A percentile compares a stretch with the other conserved stretches of the same genome.
phyloP scores from a whole-genome alignment of 75 land plant species.

The Picea sitchensis region DNA sequence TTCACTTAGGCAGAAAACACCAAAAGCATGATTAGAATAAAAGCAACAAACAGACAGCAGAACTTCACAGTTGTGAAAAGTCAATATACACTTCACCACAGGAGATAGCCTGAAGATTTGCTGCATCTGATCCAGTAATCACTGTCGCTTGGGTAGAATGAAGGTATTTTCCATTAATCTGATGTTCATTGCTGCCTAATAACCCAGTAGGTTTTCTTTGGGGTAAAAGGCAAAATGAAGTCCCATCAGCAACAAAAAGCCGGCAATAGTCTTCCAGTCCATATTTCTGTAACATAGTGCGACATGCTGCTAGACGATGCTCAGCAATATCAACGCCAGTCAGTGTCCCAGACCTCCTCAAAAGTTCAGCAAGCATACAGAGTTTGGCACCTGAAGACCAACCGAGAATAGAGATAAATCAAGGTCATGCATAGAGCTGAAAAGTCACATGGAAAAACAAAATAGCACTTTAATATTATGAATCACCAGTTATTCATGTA shows the following conservation, averaged over 20 bases:
- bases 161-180: background rate
- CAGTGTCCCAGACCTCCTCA: slow-evolving; percentile 71
- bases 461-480: too few relatives aligned
- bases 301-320: slow-evolving; percentile 89
- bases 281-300: slow-evolving; percentile 91
- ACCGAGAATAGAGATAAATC: too few relatives aligned
- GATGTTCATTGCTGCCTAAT: background rate
- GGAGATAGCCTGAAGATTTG: background rate
- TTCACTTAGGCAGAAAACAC: background rate
- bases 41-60: background rate
- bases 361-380: slow-evolving; percentile 81
- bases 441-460: too few relatives aligned
- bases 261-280: slow-evolving; percentile 68
- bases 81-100: background rate
- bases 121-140: background rate
- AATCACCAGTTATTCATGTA: too few relatives aligned
- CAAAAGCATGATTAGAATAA: background rate
- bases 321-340: slow-evolving; percentile 94
- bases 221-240: slow-evolving; percentile 73
- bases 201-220: slow-evolving; percentile 14
- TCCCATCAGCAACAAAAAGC: slow-evolving; percentile 96
- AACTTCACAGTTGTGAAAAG: background rate
- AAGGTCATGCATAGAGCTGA: too few relatives aligned
- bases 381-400: slow-evolving; percentile 78
- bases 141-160: background rate